Evolutionary conservation across 2,329 filamentous ascomycete species (phyloP).

Genomic region (Diaporthe citri): DNA sequence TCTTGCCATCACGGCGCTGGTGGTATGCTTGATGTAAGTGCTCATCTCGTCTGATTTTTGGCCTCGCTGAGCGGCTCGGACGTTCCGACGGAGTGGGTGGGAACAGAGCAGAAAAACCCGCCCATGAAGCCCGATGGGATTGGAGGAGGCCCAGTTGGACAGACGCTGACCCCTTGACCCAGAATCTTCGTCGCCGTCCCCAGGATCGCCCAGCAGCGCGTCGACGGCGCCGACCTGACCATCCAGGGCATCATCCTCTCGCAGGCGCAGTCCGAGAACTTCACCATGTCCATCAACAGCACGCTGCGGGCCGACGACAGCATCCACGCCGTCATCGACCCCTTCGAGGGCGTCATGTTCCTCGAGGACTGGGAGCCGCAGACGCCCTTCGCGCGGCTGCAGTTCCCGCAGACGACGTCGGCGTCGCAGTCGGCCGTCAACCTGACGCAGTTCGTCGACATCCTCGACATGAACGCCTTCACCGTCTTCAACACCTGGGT

Average conservation of each 20-base stretch:
- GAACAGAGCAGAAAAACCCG: background rate
- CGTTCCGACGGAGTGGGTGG: no score
- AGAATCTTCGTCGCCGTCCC: slow-evolving; percentile 70
- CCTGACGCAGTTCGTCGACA: slow-evolving; percentile 61
- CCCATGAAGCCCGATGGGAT: background rate
- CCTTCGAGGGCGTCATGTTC: slow-evolving; percentile 67
- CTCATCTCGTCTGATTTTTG: slow-evolving; percentile 2
- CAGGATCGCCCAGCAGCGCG: slow-evolving; percentile 67
- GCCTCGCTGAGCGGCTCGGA: background rate
- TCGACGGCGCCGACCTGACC: slow-evolving; percentile 65
- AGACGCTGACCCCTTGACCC: background rate
- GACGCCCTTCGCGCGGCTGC: slow-evolving; percentile 62
- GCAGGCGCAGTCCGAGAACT: slow-evolving; percentile 57
- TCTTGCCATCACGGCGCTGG: slow-evolving; percentile 62
- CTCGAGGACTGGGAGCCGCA: slow-evolving; percentile 63
- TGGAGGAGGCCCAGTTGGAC: background rate
- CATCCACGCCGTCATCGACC: slow-evolving; percentile 63
- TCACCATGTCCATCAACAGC: slow-evolving; percentile 68
- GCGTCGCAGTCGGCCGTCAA: slow-evolving; percentile 64
- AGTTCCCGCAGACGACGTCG: slow-evolving; percentile 65
- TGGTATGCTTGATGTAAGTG: slow-evolving; percentile 73
- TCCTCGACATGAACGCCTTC: slow-evolving; percentile 62
- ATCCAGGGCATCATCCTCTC: slow-evolving; percentile 65
- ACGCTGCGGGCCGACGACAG: slow-evolving; percentile 65
- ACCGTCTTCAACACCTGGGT: slow-evolving; percentile 68